These are phyloP conservation scores for Verticillium klebahnii DNA, from an alignment of 2,329 filamentous ascomycete species.

Conservation along the genomic window DNA sequence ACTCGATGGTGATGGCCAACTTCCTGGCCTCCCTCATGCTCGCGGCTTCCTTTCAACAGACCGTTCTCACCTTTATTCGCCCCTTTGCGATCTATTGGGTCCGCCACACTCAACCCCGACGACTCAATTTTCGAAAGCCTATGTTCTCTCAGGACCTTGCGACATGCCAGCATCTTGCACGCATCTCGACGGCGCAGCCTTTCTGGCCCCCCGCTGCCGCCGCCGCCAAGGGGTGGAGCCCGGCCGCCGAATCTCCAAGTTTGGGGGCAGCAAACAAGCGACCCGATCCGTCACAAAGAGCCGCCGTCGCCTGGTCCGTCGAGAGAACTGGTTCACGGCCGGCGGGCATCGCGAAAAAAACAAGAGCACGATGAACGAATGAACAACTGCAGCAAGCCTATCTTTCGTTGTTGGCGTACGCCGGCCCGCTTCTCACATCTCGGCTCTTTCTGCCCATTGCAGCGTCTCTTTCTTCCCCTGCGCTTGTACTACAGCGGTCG, in stretches of 20 bases:
- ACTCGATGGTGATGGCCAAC: neutral
- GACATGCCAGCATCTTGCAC: neutral
- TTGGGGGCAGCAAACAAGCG: conserved; percentile 17
- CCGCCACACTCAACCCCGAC: neutral
- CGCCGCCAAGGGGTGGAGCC: neutral
- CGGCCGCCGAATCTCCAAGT: conserved; percentile 1
- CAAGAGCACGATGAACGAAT: neutral
- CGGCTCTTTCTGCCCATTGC: neutral
- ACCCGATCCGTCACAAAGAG: conserved; percentile 8
- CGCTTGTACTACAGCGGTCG: neutral
- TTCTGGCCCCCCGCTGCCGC: neutral
- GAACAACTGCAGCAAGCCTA: neutral
- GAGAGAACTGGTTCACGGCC: neutral
- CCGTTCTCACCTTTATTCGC: neutral
- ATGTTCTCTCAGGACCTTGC: neutral
- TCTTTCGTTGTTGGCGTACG: neutral
- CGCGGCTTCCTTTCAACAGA: neutral
- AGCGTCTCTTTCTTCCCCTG: neutral
- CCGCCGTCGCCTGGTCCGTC: conserved; percentile 7
- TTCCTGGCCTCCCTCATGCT: neutral
- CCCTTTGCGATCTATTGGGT: neutral
- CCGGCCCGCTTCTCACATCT: neutral
- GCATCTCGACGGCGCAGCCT: neutral
- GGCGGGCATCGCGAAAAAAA: neutral
- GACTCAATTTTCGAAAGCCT: neutral